These are phyloP conservation scores for Kodamaea fukazawae DNA, from an alignment of 805 yeast genomes.

Conservation along the genomic window DNA sequence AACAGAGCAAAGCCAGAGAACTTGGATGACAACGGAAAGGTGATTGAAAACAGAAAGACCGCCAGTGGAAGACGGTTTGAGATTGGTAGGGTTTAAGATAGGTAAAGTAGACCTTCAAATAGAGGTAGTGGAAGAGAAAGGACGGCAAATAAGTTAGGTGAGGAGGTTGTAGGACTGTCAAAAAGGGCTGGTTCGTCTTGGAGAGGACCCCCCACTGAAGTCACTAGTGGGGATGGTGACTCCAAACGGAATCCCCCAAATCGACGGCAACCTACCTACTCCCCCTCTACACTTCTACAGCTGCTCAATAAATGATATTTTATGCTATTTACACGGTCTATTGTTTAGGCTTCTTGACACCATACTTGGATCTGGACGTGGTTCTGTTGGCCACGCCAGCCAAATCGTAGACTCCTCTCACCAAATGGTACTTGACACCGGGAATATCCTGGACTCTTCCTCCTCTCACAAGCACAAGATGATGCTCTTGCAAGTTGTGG, in stretches of 20 bases:
- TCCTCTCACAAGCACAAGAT: slow-evolving; percentile 95
- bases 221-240: too few relatives aligned
- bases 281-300: too few relatives aligned
- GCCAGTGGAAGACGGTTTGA: slow-evolving; percentile 72
- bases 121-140: too few relatives aligned
- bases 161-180: too few relatives aligned
- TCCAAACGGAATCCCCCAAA: too few relatives aligned
- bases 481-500: slow-evolving; percentile 96
- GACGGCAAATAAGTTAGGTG: too few relatives aligned
- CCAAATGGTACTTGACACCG: slow-evolving; percentile 92
- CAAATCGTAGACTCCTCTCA: slow-evolving; percentile 90
- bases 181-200: too few relatives aligned
- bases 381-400: slow-evolving; percentile 93
- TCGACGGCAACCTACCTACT: too few relatives aligned
- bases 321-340: slow-evolving; percentile 1
- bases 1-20: slow-evolving; percentile 96
- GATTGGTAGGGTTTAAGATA: slow-evolving; percentile 6
- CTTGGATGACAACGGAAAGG: slow-evolving; percentile 62
- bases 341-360: slow-evolving; percentile 75
- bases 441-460: slow-evolving; percentile 98
- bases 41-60: slow-evolving; percentile 54
- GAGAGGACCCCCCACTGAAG: too few relatives aligned
- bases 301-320: not conserved
- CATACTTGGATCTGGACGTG: slow-evolving; percentile 89
- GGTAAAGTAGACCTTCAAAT: not conserved